These are phyloP conservation scores for Auxenochlorella pyrenoidosa DNA, from an alignment of 139 green algal genomes.

Conservation along the genomic window DNA sequence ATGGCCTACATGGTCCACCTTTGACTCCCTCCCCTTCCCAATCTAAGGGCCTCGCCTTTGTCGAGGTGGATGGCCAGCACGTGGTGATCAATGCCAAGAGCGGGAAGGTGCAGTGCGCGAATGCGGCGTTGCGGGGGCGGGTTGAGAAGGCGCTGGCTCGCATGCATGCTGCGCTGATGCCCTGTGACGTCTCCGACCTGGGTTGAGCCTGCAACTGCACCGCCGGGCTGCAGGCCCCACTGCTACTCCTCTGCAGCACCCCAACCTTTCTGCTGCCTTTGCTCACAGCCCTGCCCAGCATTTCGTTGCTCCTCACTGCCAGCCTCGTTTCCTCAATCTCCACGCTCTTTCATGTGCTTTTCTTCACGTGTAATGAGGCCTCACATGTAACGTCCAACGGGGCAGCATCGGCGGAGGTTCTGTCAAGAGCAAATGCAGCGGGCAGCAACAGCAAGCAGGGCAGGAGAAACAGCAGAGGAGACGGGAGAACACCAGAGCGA, in stretches of 20 bases:
- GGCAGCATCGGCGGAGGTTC: too few species aligned
- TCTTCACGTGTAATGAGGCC: background rate
- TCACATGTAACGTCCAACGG: too few species aligned
- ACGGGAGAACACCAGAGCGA: too few species aligned
- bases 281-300: background rate
- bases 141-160: constrained; percentile 68
- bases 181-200: constrained; percentile 11
- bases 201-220: background rate
- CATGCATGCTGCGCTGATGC: constrained; percentile 66
- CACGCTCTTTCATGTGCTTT: background rate
- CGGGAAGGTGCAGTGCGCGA: constrained; percentile 74
- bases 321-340: background rate
- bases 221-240: too few species aligned
- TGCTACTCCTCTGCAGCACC: too few species aligned
- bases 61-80: constrained; percentile 60
- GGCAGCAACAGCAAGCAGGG: background rate
- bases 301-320: background rate
- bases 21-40: too few species aligned
- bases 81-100: constrained; percentile 58
- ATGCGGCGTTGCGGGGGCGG: constrained; percentile 60
- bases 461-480: too few species aligned
- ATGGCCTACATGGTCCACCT: background rate
- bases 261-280: background rate
- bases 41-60: constrained; percentile 51
- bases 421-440: too few species aligned